Evolutionary conservation across 768 basidiomycete genomes (phyloP), one percentile per base, ranked within the genome.

Genomic region (Lentinula aciculospora): DNA sequence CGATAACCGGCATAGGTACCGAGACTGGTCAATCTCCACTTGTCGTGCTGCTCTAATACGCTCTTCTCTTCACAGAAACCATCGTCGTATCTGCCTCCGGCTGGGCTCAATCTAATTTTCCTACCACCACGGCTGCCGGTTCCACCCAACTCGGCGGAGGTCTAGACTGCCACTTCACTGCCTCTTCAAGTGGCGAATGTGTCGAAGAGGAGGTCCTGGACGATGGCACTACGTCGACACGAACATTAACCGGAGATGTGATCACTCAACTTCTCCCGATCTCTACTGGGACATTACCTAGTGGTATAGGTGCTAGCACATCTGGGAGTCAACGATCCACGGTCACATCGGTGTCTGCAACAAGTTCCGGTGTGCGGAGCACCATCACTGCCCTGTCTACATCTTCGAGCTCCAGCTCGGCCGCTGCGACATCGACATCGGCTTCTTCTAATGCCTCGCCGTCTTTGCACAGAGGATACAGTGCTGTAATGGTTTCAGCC

Each of bases 41-140:
- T 27, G 9, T 2, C 25, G 10, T 1, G 13, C 12, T 28, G n/a
- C n/a, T 23, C 12, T 21, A 4, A 34, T 12, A 34, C 32, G 13
- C 5, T 34, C 13, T 34, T 34, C 13, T 23, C 21, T 13, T 5
- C 32, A 34, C 32, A 34, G 50, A 53, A 53, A 53, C 50, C 7
- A 15, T 53, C 21, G 50, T 36, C 5, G 50, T 53, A n/a, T 53
- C 50, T 5, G 50, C 50, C 36, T 53, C 50, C 23, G 50, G 50
- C 5, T 53, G 50, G 50, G 50, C 15, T 13, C 32, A 53, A 39
- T 31, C 28, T 10, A 53, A 53, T 19, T 53, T 53, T 19, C 32
- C 32, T 9, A 32, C 50, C 10, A 53, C 50, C 23, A 53, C 32
- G 9, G 19, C 36, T 34, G 50, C 21, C 13, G 32, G 29, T 31